Base-by-base conservation (phyloP, 2,329 filamentous ascomycete genomes). In the Thielaviopsis musarum region DNA sequence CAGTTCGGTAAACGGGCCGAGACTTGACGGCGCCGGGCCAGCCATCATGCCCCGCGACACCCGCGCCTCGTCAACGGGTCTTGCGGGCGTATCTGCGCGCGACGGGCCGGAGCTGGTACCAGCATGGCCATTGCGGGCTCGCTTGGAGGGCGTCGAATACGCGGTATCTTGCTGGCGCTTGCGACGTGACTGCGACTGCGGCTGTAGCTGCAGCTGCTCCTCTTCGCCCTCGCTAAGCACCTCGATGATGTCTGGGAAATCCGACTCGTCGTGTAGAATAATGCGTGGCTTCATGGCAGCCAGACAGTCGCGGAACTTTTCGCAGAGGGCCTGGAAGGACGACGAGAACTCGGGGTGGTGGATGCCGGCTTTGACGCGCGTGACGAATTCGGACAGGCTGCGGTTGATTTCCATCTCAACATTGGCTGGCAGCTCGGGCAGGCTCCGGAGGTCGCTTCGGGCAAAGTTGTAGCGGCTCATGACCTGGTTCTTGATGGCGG, bases 351-450 rank as follows among this genome's bases (percentile, higher is more conserved):
- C 68, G 4, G 74, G 72, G 48, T 76, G 76, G 21, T 77, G 73
- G 5, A 87, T 70, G 0, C 82, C 72, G 0, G 72, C 70, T 4
- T 77, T 73, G 0, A 88, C 74, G 0, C 73, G 66, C 0, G 73
- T 70, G 0, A 79, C 76, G 62, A 91, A 83, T 0, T 71, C 72
- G 13, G 74, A 72, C 0, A 91, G 67, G 12, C 81, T 79, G 1
- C 77, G 76, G 21, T 77, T 77, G 0, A 94, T 76, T 10, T 83
- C 80, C 0, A 83, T 73, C n/a, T 83, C 77, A 0, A 89, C 79
- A 52, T 89, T 87, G 0, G 73, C 70, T 0, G 85, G 84, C 0
- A 87, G 77, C 45, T 88, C 84, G 0, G 87, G 87, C 0, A 91
- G 75, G 0, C 70, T 71, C 0, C 67, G 63, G 0, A 94, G 74